Evolutionary conservation across 371 early-diverging fungal species (phyloP).

Genomic region (Zopfochytrium polystomum): DNA sequence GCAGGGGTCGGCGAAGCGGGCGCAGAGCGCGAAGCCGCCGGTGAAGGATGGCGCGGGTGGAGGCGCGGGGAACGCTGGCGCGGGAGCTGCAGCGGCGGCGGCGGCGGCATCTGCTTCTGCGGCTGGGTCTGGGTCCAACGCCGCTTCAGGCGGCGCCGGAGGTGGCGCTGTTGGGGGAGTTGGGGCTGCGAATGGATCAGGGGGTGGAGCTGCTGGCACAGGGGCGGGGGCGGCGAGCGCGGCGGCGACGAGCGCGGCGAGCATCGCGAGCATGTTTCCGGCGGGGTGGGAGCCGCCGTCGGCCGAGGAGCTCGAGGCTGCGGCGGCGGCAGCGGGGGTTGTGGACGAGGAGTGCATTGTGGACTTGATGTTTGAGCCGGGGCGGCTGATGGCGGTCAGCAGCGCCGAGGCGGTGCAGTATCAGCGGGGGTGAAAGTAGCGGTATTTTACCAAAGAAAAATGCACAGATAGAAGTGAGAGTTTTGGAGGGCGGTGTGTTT

Average conservation of each 20-base stretch:
- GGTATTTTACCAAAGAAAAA: too few relatives aligned
- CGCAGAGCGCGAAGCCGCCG: neutral
- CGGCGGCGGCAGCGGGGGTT: conserved; percentile 2
- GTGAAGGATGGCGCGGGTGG: neutral
- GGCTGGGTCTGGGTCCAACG: neutral
- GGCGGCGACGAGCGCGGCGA: too few relatives aligned
- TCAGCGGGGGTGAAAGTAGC: conserved; percentile 22
- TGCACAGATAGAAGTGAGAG: too few relatives aligned
- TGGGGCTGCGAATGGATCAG: neutral
- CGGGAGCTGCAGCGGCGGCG: neutral
- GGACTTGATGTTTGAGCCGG: conserved; percentile 51
- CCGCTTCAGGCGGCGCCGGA: neutral
- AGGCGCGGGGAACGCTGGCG: neutral
- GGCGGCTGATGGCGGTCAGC: conserved; percentile 32
- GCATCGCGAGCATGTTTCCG: too few relatives aligned
- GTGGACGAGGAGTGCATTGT: conserved; percentile 39
- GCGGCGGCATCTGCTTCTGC: neutral
- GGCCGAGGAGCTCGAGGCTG: conserved; percentile 7
- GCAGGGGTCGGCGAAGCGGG: neutral
- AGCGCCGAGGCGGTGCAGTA: conserved; percentile 37
- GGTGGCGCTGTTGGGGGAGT: conserved; percentile 3
- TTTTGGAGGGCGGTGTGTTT: too few relatives aligned
- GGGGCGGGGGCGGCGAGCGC: conserved; percentile 29
- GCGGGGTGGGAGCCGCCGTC: conserved; percentile 2
- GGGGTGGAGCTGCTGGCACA: conserved; percentile 3